A percentile compares a stretch with the other conserved stretches of the same genome.
Evolutionary conservation across 352 stramenopile genomes (phyloP).

Genomic region (Pythium rhizo-oryzae): DNA sequence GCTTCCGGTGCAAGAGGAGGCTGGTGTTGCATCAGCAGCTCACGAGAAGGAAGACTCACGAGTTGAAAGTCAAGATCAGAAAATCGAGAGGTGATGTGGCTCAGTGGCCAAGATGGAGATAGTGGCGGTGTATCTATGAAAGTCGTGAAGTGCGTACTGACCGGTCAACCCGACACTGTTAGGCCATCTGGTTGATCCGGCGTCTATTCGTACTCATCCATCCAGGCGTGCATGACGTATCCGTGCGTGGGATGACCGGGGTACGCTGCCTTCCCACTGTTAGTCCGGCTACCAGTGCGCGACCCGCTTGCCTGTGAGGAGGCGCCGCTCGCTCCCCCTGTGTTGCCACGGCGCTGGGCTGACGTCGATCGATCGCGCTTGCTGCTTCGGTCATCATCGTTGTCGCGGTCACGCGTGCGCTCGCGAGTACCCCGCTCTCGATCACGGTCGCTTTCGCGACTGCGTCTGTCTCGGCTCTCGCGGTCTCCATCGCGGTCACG

Average conservation of each 20-base stretch:
- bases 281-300: conserved; percentile 5
- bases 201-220: conserved; percentile 41
- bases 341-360: conserved; percentile 25
- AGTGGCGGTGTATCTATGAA: conserved; percentile 11
- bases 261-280: conserved; percentile 12
- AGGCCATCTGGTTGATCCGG: background rate
- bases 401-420: conserved; percentile 17
- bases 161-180: background rate
- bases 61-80: too few relatives aligned
- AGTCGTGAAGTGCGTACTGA: background rate
- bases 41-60: background rate
- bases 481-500: conserved; percentile 36
- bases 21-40: too few relatives aligned
- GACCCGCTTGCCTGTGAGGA: conserved; percentile 15
- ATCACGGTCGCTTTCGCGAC: conserved; percentile 9
- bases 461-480: conserved; percentile 15
- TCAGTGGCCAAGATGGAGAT: background rate
- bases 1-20: too few relatives aligned
- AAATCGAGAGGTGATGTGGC: background rate
- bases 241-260: conserved; percentile 37
- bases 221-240: conserved; percentile 73
- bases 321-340: background rate
- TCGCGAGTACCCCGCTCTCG: conserved; percentile 29
- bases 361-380: conserved; percentile 26
- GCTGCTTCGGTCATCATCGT: conserved; percentile 22